Evolutionary conservation across 2,329 filamentous ascomycete genomes (phyloP).

Genomic region (Neofusicoccum kwambonambiense): DNA sequence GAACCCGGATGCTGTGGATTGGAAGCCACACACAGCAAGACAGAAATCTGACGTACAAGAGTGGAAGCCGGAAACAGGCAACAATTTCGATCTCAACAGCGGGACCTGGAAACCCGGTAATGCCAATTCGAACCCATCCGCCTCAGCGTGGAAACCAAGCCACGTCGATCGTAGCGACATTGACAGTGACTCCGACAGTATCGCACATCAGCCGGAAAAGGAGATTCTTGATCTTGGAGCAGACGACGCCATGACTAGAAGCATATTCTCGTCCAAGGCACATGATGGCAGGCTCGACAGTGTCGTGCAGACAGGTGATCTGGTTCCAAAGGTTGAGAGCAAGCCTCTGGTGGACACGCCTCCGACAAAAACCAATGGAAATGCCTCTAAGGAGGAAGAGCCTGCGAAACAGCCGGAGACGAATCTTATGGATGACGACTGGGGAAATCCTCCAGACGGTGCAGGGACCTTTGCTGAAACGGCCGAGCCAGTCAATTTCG

Average conservation of each 20-base stretch:
- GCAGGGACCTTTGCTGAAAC: neutral
- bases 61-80: neutral
- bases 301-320: neutral
- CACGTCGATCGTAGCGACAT: neutral
- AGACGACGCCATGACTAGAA: neutral
- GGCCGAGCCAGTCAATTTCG: neutral
- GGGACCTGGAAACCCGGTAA: neutral
- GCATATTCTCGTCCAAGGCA: neutral
- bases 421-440: slow-evolving; percentile 8
- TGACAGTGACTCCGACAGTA: neutral
- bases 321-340: neutral
- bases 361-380: neutral
- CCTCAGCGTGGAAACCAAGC: neutral
- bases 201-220: neutral
- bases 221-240: slow-evolving; percentile 3
- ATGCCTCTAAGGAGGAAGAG: neutral
- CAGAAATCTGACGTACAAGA: neutral
- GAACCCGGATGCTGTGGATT: neutral
- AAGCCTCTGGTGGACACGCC: neutral
- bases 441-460: neutral
- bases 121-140: neutral
- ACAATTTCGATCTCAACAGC: neutral
- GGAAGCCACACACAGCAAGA: neutral
- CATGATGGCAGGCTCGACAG: neutral
- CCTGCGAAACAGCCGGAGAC: neutral